These are phyloP conservation scores for Paecilomyces sp. DNA, from an alignment of 2,329 filamentous ascomycete species.

Conservation along the genomic window DNA sequence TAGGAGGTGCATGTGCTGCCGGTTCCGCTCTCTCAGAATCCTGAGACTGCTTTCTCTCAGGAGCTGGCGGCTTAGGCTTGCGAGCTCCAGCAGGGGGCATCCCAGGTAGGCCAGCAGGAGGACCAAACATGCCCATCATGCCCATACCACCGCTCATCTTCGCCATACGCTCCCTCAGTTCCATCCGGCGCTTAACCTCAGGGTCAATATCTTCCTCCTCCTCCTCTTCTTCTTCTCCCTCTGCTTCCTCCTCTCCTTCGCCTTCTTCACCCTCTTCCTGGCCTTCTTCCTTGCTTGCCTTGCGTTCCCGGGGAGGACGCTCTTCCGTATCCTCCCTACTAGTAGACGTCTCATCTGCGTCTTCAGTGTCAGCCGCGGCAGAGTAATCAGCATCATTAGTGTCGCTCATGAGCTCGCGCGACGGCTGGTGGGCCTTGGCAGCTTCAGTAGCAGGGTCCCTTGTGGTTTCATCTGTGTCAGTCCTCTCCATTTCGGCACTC, in stretches of 20 bases:
- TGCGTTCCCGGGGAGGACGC: conserved; percentile 22
- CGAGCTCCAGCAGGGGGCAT: conserved; percentile 44
- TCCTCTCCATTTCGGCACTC: conserved; percentile 19
- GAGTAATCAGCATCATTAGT: conserved; percentile 61
- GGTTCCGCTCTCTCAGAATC: conserved; percentile 24
- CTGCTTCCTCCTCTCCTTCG: conserved; percentile 48
- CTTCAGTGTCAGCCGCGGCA: conserved; percentile 56
- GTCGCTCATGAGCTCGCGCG: conserved; percentile 52
- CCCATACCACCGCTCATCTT: conserved; percentile 98
- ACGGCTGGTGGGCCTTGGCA: conserved; percentile 25
- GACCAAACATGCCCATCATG: conserved; percentile 89
- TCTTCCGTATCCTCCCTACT: conserved; percentile 72
- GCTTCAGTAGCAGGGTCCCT: conserved; percentile 31
- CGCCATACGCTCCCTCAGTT: conserved; percentile 90
- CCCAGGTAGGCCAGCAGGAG: conserved; percentile 56
- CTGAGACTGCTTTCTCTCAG: conserved; percentile 18
- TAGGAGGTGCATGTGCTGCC: conserved; percentile 32
- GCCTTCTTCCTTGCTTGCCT: conserved; percentile 43
- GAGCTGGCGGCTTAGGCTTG: conserved; percentile 41
- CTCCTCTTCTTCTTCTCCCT: conserved; percentile 59
- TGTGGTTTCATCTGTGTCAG: conserved; percentile 24
- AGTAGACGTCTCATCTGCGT: conserved; percentile 55
- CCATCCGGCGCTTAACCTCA: conserved; percentile 75
- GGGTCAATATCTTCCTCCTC: conserved; percentile 83
- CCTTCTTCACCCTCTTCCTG: conserved; percentile 38